Evolutionary conservation across 2,329 filamentous ascomycete species (phyloP).

Genomic region (Didymellaceae sp.): DNA sequence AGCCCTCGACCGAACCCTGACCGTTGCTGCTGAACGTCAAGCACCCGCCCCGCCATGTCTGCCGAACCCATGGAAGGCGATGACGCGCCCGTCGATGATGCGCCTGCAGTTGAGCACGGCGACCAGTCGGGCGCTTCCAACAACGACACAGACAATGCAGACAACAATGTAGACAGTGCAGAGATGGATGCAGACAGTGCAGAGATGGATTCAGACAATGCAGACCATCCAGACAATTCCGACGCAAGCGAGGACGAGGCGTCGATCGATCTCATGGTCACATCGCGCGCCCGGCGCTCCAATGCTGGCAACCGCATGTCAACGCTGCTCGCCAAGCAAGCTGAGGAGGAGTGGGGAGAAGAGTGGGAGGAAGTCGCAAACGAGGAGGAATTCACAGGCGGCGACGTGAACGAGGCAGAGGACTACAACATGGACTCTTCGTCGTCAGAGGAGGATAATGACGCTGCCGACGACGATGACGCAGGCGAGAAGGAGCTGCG

Average conservation of each 20-base stretch:
- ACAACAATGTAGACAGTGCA: background rate
- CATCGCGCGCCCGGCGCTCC: constrained; percentile 45
- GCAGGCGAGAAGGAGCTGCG: constrained; percentile 89
- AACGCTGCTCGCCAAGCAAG: constrained; percentile 45
- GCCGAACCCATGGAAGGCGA: constrained; percentile 21
- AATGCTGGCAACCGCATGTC: constrained; percentile 53
- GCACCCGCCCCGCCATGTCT: constrained; percentile 24
- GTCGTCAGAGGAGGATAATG: constrained; percentile 78
- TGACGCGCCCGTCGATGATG: constrained; percentile 20
- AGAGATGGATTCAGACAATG: background rate
- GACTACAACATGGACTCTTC: constrained; percentile 83
- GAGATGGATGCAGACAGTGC: background rate
- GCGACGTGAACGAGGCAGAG: constrained; percentile 61
- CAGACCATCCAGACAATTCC: constrained; percentile 1
- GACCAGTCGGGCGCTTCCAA: constrained; percentile 23
- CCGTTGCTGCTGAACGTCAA: constrained; percentile 18
- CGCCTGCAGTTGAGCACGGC: constrained; percentile 3
- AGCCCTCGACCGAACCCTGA: constrained; percentile 31
- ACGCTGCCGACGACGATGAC: constrained; percentile 72
- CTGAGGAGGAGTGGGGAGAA: constrained; percentile 50
- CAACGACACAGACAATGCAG: constrained; percentile 1
- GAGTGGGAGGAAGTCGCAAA: constrained; percentile 72
- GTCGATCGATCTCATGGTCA: constrained; percentile 47
- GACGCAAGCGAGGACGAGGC: constrained; percentile 39
- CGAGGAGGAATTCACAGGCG: constrained; percentile 59